phyloP scores from a whole-genome alignment of 768 basidiomycete genomes.

The Leucogyrophana mollusca region DNA sequence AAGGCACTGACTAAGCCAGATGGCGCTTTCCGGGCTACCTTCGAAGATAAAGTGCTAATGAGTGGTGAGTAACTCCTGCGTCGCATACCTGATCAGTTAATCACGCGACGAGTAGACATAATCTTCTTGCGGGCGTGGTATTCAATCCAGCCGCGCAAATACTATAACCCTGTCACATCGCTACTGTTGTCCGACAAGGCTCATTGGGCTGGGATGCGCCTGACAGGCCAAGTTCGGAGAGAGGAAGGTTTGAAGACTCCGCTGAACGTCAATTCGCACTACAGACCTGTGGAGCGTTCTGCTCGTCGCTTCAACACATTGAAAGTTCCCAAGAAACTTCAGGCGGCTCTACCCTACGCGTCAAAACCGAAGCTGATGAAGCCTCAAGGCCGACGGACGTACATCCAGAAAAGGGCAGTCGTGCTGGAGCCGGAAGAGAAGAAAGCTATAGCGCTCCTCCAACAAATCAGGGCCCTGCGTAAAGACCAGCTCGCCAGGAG shows the following conservation, averaged over 20 bases:
- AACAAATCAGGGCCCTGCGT: slow-evolving; percentile 89
- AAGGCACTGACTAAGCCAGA: slow-evolving; percentile 95
- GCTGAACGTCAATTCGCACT: slow-evolving; percentile 77
- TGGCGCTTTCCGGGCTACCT: slow-evolving; percentile 93
- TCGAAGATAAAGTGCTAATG: slow-evolving; percentile 96
- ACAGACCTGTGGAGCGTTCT: slow-evolving; percentile 78
- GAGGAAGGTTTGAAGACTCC: slow-evolving; percentile 86
- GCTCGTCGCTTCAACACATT: slow-evolving; percentile 89
- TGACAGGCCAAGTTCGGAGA: slow-evolving; percentile 90
- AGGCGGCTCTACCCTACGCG: slow-evolving; percentile 86
- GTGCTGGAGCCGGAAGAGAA: slow-evolving; percentile 96
- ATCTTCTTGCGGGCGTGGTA: slow-evolving; percentile 97
- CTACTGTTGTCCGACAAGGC: slow-evolving; percentile 80
- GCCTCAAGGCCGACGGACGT: slow-evolving; percentile 73
- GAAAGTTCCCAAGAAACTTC: slow-evolving; percentile 85
- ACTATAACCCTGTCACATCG: slow-evolving; percentile 95
- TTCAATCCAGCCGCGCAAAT: slow-evolving; percentile 90
- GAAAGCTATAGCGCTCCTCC: slow-evolving; percentile 84
- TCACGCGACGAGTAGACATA: slow-evolving; percentile 58
- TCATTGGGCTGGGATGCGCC: slow-evolving; percentile 92
- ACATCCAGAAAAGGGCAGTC: slow-evolving; percentile 92
- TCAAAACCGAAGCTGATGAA: slow-evolving; percentile 87
- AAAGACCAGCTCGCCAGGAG: slow-evolving; percentile 83
- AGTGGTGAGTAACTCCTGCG: slow-evolving; percentile 63
- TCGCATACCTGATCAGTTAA: not conserved